Percentiles rank a stretch among this genome's conserved stretches.
Evolutionary conservation across 108 stramenopile genomes (phyloP).

Genomic region (Cyclotella atomus): DNA sequence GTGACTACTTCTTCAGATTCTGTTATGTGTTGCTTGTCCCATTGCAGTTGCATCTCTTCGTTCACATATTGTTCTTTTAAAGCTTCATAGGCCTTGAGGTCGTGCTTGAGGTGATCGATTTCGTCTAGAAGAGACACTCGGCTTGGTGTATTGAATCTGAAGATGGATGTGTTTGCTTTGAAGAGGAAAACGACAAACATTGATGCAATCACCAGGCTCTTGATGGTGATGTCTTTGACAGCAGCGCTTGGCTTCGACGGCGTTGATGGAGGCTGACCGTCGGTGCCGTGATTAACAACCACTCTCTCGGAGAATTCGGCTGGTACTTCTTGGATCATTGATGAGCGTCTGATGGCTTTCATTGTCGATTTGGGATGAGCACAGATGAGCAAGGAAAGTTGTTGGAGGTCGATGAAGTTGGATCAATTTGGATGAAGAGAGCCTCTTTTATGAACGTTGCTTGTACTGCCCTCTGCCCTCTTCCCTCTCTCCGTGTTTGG

Average conservation of each 20-base stretch:
- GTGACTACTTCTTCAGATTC: slow-evolving; percentile 7
- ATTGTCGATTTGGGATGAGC: not conserved
- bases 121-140: not conserved
- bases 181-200: slow-evolving; percentile 11
- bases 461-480: no score
- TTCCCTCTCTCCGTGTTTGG: no score
- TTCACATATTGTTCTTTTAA: slow-evolving; percentile 9
- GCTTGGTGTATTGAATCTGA: slow-evolving; percentile 11
- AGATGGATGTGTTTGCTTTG: slow-evolving; percentile 3
- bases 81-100: slow-evolving; percentile 14
- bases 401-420: not conserved
- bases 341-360: not conserved
- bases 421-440: no score
- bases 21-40: slow-evolving; percentile 18
- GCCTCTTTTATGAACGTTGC: no score
- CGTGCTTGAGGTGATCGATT: slow-evolving; percentile 20
- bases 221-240: slow-evolving; percentile 6
- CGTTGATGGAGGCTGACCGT: not conserved
- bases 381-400: not conserved
- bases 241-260: not conserved
- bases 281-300: not conserved
- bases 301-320: not conserved
- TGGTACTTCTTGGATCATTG: slow-evolving; percentile 13
- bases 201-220: not conserved
- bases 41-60: slow-evolving; percentile 15